Conservation (phyloP, 345 rosid genomes). For the Atalantia buxifolia region DNA sequence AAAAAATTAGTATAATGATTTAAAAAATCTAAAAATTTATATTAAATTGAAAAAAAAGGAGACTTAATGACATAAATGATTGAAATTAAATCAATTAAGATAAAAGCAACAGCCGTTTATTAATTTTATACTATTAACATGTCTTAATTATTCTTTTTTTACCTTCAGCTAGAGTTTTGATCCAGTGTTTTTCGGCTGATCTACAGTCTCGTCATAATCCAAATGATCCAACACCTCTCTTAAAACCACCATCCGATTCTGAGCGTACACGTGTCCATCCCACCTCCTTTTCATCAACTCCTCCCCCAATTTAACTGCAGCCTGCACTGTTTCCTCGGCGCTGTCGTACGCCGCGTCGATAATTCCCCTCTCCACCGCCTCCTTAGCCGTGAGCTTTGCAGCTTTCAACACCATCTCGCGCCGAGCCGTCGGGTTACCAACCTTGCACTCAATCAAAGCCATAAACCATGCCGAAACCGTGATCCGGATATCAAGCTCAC, state of each 20-base stretch:
- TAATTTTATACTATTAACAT: neutral
- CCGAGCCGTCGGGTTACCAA: slow-evolving; percentile 36
- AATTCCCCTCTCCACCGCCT: slow-evolving; percentile 41
- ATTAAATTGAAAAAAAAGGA: too few relatives aligned
- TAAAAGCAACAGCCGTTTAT: too few relatives aligned
- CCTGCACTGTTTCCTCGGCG: slow-evolving; percentile 46
- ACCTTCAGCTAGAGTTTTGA: slow-evolving; percentile 4
- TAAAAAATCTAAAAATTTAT: too few relatives aligned
- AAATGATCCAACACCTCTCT: slow-evolving; percentile 27
- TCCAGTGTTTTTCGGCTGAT: neutral
- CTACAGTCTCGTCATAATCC: slow-evolving; percentile 16
- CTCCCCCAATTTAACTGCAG: slow-evolving; percentile 46
- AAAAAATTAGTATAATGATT: too few relatives aligned
- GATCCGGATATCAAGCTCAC: slow-evolving; percentile 62
- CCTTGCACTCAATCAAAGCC: slow-evolving; percentile 33
- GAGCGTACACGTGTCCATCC: slow-evolving; percentile 54
- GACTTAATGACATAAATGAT: too few relatives aligned
- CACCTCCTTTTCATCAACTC: slow-evolving; percentile 31
- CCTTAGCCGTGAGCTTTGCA: slow-evolving; percentile 46
- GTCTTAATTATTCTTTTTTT: neutral
- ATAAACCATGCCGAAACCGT: slow-evolving; percentile 40
- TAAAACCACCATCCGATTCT: slow-evolving; percentile 37
- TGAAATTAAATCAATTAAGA: too few relatives aligned
- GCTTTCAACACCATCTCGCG: slow-evolving; percentile 50
- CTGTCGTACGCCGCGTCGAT: slow-evolving; percentile 48